Conservation (phyloP, 1,284 basidiomycete genomes). For the Tremellales sp. region DNA sequence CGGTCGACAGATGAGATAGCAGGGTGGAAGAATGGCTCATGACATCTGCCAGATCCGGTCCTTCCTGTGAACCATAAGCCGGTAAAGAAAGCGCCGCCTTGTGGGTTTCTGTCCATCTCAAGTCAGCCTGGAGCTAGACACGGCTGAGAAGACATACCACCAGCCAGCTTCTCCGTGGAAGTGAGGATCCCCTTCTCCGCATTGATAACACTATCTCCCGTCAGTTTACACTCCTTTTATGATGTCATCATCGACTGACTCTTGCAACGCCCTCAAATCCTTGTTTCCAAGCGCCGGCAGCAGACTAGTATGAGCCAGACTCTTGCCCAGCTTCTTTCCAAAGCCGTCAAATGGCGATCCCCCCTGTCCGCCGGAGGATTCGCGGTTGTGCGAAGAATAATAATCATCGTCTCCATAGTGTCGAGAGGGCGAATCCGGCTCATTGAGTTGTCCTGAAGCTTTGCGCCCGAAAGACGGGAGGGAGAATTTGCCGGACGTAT, state of each 20-base stretch:
- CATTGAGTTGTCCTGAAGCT: conserved; percentile 11
- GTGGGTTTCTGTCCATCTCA: conserved; percentile 62
- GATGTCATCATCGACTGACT: conserved; percentile 27
- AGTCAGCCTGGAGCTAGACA: conserved; percentile 5
- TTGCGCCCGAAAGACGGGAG: conserved; percentile 34
- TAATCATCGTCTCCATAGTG: not conserved
- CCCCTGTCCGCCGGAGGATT: not conserved
- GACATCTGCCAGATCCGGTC: conserved; percentile 77
- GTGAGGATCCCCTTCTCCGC: conserved; percentile 78
- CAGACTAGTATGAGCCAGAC: conserved; percentile 41
- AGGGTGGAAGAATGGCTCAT: conserved; percentile 68
- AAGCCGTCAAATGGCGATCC: conserved; percentile 23
- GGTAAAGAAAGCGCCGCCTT: conserved; percentile 73
- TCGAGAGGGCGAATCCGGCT: conserved; percentile 11
- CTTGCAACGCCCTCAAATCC: conserved; percentile 73
- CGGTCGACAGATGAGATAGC: conserved; percentile 64
- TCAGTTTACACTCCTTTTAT: conserved; percentile 9
- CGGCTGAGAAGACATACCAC: conserved; percentile 24
- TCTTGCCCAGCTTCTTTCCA: conserved; percentile 40
- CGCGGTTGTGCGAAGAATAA: no score
- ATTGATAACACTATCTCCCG: conserved; percentile 66
- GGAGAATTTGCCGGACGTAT: conserved; percentile 40
- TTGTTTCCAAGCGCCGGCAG: conserved; percentile 74
- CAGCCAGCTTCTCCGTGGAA: conserved; percentile 55
- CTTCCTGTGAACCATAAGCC: conserved; percentile 77